phyloP scores from a whole-genome alignment of 495 filamentous ascomycete genomes.

The Tuber indicum region DNA sequence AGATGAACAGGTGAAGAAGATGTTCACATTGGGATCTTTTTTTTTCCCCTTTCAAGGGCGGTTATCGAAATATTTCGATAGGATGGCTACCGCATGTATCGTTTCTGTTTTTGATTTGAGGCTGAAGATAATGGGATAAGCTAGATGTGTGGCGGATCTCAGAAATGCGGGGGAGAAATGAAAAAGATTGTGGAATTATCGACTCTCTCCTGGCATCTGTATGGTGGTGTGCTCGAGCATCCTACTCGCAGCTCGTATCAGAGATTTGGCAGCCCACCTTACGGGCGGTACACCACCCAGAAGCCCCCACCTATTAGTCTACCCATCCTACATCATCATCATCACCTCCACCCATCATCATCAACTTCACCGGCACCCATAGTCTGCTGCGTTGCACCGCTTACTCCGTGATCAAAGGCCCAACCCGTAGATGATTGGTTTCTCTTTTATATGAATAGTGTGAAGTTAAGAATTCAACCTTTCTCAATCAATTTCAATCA shows the following conservation, averaged over 20 bases:
- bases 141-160: neutral
- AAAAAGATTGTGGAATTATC: neutral
- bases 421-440: neutral
- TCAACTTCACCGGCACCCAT: neutral
- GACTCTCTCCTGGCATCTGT: neutral
- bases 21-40: neutral
- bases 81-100: neutral
- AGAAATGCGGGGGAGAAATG: neutral
- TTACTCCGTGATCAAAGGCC: neutral
- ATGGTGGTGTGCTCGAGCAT: neutral
- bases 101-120: neutral
- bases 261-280: neutral
- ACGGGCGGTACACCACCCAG: neutral
- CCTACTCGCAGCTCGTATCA: neutral
- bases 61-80: neutral
- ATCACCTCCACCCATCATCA: neutral
- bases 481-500: neutral
- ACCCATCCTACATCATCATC: neutral
- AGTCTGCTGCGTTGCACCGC: neutral
- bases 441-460: neutral
- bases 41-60: neutral
- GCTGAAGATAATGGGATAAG: conserved; percentile 6
- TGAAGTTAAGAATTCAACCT: conserved; percentile 2
- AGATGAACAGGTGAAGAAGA: neutral
- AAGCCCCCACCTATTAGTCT: neutral